A percentile compares a stretch with the other conserved stretches of the same genome.
These are phyloP conservation scores for Chytridium lagenaria DNA, from an alignment of 371 early-diverging fungal genomes.

Conservation along the genomic window DNA sequence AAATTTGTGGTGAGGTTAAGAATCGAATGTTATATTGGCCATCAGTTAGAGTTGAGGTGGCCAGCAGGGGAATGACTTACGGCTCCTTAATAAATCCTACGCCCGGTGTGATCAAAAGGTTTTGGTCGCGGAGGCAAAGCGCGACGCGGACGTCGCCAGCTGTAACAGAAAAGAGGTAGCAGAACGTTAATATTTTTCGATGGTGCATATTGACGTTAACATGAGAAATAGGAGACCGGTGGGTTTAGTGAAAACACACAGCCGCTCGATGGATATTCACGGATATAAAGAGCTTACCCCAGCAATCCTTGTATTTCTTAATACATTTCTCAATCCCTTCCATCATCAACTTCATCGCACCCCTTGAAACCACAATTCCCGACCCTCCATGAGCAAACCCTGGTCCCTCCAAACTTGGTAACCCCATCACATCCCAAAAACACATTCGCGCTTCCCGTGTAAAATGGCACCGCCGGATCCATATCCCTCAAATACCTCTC, in stretches of 20 bases:
- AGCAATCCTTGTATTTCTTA: constrained; percentile 53
- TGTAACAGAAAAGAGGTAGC: not conserved
- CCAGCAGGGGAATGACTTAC: not conserved
- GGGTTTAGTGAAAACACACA: too few species aligned
- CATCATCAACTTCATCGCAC: constrained; percentile 48
- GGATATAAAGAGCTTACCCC: constrained; percentile 41
- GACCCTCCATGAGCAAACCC: constrained; percentile 59
- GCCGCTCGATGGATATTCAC: too few species aligned
- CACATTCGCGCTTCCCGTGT: constrained; percentile 39
- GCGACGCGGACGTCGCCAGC: constrained; percentile 59
- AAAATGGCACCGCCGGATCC: constrained; percentile 37
- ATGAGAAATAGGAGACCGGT: too few species aligned
- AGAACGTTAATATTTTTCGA: not conserved
- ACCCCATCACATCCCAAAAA: constrained; percentile 58
- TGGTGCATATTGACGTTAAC: constrained; percentile 21
- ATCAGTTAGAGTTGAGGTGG: too few species aligned
- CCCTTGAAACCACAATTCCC: constrained; percentile 58
- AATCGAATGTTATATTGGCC: not conserved
- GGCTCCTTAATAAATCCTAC: constrained; percentile 38
- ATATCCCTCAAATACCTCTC: constrained; percentile 26
- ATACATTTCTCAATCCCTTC: constrained; percentile 46
- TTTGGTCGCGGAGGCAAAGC: constrained; percentile 57
- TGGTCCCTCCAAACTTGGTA: constrained; percentile 50
- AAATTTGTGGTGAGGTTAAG: not conserved
- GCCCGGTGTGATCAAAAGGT: constrained; percentile 39